Evolutionary conservation across 768 basidiomycete genomes (phyloP).

Genomic region (Mycena pura): DNA sequence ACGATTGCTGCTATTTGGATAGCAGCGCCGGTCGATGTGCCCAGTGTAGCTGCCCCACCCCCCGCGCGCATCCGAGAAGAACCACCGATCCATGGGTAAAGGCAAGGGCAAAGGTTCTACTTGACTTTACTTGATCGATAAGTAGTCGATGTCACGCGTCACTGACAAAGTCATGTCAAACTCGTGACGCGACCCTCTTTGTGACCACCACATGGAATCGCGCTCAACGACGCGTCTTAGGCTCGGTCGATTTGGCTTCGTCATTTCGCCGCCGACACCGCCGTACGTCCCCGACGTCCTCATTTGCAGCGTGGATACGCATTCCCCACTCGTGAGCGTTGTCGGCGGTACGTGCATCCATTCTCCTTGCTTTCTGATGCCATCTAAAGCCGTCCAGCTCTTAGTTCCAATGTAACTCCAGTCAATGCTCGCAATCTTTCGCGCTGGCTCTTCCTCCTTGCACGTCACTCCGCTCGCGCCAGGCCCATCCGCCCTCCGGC

Average conservation of each 20-base stretch:
- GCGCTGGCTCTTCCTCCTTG: slow-evolving; percentile 17
- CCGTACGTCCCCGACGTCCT: background rate
- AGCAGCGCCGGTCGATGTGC: no score
- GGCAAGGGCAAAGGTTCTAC: background rate
- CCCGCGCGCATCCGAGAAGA: no score
- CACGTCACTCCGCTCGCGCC: background rate
- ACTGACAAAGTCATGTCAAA: background rate
- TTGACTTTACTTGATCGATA: background rate
- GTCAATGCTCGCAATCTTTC: slow-evolving; percentile 15
- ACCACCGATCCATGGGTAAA: background rate
- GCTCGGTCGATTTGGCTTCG: background rate
- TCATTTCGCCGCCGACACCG: background rate
- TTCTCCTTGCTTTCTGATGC: background rate
- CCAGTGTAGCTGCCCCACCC: no score
- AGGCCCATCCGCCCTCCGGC: slow-evolving; percentile 14
- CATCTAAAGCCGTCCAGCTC: background rate
- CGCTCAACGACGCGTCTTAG: background rate
- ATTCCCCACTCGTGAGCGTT: background rate
- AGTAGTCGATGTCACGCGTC: background rate
- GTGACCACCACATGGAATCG: background rate
- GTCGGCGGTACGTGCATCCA: background rate
- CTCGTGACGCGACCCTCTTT: background rate
- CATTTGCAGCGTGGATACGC: background rate
- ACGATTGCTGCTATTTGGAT: no score
- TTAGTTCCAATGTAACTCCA: slow-evolving; percentile 11